These are phyloP conservation scores for Cytospora piceicola DNA, from an alignment of 2,329 filamentous ascomycete species.

Conservation along the genomic window DNA sequence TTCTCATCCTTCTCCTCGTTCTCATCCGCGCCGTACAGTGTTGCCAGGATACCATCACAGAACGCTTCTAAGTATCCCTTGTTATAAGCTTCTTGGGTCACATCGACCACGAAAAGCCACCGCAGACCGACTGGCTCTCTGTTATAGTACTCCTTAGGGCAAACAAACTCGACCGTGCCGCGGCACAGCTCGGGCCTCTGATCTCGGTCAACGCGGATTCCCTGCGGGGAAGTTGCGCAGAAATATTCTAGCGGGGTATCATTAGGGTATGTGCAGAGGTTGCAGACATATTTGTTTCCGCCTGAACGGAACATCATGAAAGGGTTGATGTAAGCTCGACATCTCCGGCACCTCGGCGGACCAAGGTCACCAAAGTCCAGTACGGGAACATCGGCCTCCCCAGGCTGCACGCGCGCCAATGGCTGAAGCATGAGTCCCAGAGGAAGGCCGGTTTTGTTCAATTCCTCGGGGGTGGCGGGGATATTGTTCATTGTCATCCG, in stretches of 20 bases:
- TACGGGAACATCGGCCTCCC: constrained; percentile 86
- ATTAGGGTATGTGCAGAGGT: constrained; percentile 96
- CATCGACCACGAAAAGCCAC: constrained; percentile 91
- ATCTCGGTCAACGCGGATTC: constrained; percentile 83
- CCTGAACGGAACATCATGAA: constrained; percentile 97
- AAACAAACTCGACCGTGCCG: constrained; percentile 93
- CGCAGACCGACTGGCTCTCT: constrained; percentile 87
- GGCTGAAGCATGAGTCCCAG: constrained; percentile 89
- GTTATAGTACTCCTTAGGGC: constrained; percentile 98
- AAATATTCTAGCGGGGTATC: constrained; percentile 94
- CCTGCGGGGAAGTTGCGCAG: constrained; percentile 83
- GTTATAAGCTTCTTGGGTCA: constrained; percentile 87
- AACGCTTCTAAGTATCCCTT: constrained; percentile 89
- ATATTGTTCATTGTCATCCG: constrained; percentile 93
- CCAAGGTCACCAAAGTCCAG: constrained; percentile 92
- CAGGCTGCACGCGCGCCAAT: constrained; percentile 78
- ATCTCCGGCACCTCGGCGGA: constrained; percentile 88
- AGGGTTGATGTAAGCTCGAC: constrained; percentile 95
- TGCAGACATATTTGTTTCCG: constrained; percentile 96
- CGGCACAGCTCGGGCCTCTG: constrained; percentile 87
- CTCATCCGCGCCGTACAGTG: constrained; percentile 75
- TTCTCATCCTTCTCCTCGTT: constrained; percentile 54
- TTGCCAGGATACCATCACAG: constrained; percentile 83
- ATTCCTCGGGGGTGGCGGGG: constrained; percentile 77
- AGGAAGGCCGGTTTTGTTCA: constrained; percentile 79